phyloP scores from a whole-genome alignment of 108 stramenopile genomes.

The Nitzschia putrida region DNA sequence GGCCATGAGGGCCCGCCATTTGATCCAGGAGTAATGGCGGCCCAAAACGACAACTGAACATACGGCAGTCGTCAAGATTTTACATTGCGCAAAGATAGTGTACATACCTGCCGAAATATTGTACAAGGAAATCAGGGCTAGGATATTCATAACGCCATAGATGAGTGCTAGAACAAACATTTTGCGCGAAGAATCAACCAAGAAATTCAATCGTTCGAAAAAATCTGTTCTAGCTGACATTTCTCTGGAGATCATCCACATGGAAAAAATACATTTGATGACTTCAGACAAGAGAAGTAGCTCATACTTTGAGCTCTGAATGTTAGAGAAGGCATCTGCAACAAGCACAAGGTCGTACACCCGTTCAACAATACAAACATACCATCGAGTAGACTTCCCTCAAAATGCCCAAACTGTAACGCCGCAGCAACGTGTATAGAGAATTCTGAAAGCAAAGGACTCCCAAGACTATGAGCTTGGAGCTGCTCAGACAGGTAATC shows the following conservation, averaged over 20 bases:
- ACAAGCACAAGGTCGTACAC: background rate
- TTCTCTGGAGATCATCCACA: constrained; percentile 52
- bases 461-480: constrained; percentile 60
- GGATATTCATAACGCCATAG: constrained; percentile 91
- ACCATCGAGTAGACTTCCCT: constrained; percentile 84
- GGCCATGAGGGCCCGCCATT: constrained; percentile 87
- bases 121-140: constrained; percentile 82
- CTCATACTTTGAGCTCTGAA: constrained; percentile 72
- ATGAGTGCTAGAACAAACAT: constrained; percentile 87
- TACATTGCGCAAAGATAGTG: constrained; percentile 88
- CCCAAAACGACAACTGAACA: constrained; percentile 80
- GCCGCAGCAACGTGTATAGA: constrained; percentile 82
- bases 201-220: constrained; percentile 45
- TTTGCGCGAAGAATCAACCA: constrained; percentile 71
- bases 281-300: too few species aligned
- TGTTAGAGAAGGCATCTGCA: constrained; percentile 33
- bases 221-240: constrained; percentile 23
- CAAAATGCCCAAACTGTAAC: constrained; percentile 81
- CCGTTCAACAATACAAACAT: constrained; percentile 3
- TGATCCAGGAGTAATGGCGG: constrained; percentile 76
- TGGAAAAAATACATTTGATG: constrained; percentile 76
- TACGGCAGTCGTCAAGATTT: constrained; percentile 89
- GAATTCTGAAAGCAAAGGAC: constrained; percentile 84
- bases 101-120: constrained; percentile 91
- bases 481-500: constrained; percentile 57